Percentiles rank a stretch among this genome's conserved stretches.
phyloP scores from a whole-genome alignment of 169 alveolate species.

The Plasmodium yoelii region DNA sequence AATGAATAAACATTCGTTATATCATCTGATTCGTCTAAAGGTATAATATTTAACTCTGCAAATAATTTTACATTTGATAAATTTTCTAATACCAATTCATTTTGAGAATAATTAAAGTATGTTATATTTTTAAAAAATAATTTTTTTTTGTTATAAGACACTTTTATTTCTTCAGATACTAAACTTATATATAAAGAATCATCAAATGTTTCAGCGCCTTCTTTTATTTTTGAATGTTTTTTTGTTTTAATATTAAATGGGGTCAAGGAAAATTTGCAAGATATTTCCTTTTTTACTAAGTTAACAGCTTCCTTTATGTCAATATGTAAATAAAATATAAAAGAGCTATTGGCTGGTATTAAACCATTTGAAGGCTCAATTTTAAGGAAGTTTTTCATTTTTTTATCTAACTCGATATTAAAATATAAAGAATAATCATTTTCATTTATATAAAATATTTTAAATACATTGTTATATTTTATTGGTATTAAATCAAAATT shows the following conservation, averaged over 20 bases:
- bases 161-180: constrained; percentile 64
- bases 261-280: constrained; percentile 38
- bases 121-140: constrained; percentile 59
- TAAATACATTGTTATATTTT: constrained; percentile 50
- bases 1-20: constrained; percentile 67
- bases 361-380: constrained; percentile 33
- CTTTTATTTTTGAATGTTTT: constrained; percentile 35
- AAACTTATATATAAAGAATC: constrained; percentile 67
- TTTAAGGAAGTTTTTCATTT: constrained; percentile 35
- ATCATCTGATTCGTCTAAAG: constrained; percentile 38
- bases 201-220: constrained; percentile 9
- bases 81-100: constrained; percentile 46
- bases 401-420: constrained; percentile 62
- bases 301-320: constrained; percentile 50
- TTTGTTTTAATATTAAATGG: constrained; percentile 2
- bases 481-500: constrained; percentile 69
- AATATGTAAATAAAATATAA: constrained; percentile 15
- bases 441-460: constrained; percentile 38
- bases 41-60: constrained; percentile 48
- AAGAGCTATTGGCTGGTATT: constrained; percentile 53
- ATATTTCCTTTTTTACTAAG: constrained; percentile 34
- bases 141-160: constrained; percentile 63
- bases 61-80: constrained; percentile 30
- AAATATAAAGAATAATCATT: constrained; percentile 48
- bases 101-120: constrained; percentile 59